Evolutionary conservation across 2,329 filamentous ascomycete species (phyloP).

Genomic region (Aspergillus felis): DNA sequence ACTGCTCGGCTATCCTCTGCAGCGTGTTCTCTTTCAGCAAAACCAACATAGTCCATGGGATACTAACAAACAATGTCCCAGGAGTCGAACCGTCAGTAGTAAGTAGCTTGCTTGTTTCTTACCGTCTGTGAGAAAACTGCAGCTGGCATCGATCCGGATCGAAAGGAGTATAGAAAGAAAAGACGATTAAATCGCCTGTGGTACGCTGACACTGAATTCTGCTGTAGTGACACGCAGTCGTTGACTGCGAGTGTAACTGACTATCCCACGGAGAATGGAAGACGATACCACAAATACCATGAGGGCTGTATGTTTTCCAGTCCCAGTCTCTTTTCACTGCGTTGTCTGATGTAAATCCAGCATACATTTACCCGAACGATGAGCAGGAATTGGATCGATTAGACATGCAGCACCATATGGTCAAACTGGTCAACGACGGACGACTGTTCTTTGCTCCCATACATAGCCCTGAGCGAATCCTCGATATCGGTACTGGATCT

Average conservation of each 20-base stretch:
- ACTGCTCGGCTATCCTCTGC: not conserved
- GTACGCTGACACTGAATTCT: constrained; percentile 2
- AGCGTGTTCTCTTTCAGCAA: not conserved
- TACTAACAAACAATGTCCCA: constrained; percentile 22
- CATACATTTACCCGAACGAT: constrained; percentile 50
- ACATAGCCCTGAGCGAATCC: constrained; percentile 43
- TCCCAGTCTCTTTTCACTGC: not conserved
- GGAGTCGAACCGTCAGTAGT: constrained; percentile 24
- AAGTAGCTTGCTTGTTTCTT: constrained; percentile 9
- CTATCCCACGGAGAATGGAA: constrained; percentile 41
- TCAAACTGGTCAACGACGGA: constrained; percentile 45
- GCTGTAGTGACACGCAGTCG: constrained; percentile 40
- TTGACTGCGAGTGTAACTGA: constrained; percentile 42
- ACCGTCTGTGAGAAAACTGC: not conserved
- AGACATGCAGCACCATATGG: constrained; percentile 54
- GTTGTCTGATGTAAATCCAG: constrained; percentile 13
- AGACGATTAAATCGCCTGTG: not conserved
- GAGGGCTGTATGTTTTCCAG: constrained; percentile 35
- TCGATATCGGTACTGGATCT: constrained; percentile 59
- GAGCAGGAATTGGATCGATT: constrained; percentile 53
- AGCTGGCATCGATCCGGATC: not conserved
- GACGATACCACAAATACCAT: constrained; percentile 44
- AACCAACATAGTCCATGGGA: constrained; percentile 9
- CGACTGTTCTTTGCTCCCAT: constrained; percentile 47
- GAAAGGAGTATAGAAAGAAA: not conserved